Evolutionary conservation across 805 yeast genomes (phyloP).

Genomic region (Metschnikowia santaceciliae): DNA sequence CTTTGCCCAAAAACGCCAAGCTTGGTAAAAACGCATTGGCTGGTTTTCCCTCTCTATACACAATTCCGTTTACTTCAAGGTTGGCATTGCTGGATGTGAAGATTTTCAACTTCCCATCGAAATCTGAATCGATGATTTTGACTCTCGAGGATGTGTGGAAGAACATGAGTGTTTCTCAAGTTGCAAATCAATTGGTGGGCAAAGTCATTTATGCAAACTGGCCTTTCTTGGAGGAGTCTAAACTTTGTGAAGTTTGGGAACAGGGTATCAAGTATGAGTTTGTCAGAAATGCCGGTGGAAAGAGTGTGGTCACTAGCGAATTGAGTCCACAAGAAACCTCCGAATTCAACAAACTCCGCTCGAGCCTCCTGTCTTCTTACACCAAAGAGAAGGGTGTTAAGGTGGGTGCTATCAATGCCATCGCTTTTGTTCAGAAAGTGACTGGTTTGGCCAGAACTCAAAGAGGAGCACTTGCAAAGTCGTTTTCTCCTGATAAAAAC

Average conservation of each 20-base stretch:
- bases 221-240: constrained; percentile 88
- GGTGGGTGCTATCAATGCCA: constrained; percentile 48
- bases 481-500: constrained; percentile 52
- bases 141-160: constrained; percentile 52
- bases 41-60: constrained; percentile 83
- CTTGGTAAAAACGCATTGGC: constrained; percentile 71
- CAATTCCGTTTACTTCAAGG: constrained; percentile 57
- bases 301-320: constrained; percentile 32
- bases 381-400: constrained; percentile 58
- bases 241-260: constrained; percentile 60
- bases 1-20: constrained; percentile 62
- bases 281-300: constrained; percentile 25
- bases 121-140: constrained; percentile 76
- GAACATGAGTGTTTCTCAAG: constrained; percentile 56
- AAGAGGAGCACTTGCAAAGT: constrained; percentile 75
- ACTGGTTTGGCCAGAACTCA: constrained; percentile 68
- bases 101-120: constrained; percentile 82
- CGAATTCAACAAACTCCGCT: constrained; percentile 41
- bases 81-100: constrained; percentile 60
- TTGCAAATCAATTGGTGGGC: constrained; percentile 60
- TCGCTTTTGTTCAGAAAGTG: constrained; percentile 70
- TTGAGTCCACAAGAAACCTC: constrained; percentile 39
- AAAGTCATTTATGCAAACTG: constrained; percentile 71
- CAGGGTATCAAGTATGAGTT: constrained; percentile 46
- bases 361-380: constrained; percentile 40